Base-by-base conservation (phyloP, 495 filamentous ascomycete species). In the Chaetomium fimeti region DNA sequence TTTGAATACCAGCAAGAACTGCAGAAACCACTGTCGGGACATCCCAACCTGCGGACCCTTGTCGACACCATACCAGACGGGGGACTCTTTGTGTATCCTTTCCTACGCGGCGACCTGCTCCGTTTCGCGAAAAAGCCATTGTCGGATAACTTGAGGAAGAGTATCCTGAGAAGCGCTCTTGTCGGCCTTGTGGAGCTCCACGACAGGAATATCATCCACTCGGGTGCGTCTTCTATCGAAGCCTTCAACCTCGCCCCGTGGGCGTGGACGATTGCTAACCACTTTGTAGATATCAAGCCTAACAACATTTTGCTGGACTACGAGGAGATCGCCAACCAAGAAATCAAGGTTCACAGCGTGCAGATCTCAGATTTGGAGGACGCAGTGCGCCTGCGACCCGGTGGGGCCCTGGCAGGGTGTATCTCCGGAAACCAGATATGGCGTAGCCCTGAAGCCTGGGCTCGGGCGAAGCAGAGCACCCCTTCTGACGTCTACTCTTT, bases 291-390 rank as follows among this genome's bases (percentile, higher is more conserved):
- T 61, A 75, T 77, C 54, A 77, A 76, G 32, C 69, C 74, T 22
- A 77, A 76, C 60, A 77, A 76, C 52, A 76, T 77, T 36, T 71
- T 77, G 62, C 32, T 77, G 11, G 70, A 76, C 66, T 77, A 76
- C 36, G 67, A 63, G 12, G 68, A 72, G 3, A 68, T 64, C 63
- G 5, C 27, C 42, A 8, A 16, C 2, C 4, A n/a, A 7, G 43
- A 24, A 6, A 1, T 6, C 29, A 18, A 2, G 1, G 20, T 60
- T 2, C 49, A 9, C 24, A 8, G 9, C 2, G 57, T 51, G 2
- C 57, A n/a, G 4, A 60, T 60, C 18, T 49, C 45, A 1, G 57
- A 60, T 27, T 20, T 60, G 1, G 57, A 60, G 27, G 45, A 60
- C 12, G 16, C 45, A 18, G 45, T 52, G 11, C 28, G 27, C 7